Conservation (phyloP, 345 rosid species). For the Anacardium occidentale region DNA sequence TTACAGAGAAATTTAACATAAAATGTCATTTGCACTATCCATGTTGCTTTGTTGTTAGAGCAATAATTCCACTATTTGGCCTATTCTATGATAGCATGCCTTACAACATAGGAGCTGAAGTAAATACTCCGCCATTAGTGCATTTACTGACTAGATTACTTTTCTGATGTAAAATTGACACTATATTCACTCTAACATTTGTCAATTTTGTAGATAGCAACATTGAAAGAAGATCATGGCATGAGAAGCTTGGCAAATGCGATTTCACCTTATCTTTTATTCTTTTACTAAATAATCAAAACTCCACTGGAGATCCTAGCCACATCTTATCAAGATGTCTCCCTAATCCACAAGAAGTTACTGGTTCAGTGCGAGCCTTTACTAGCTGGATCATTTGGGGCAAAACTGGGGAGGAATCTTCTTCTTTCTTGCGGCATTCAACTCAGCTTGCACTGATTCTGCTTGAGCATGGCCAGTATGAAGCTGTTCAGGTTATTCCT, state of each 20-base stretch:
- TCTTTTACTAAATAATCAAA: slow-evolving; percentile 45
- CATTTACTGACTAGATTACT: not conserved
- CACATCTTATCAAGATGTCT: slow-evolving; percentile 37
- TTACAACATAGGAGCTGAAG: not conserved
- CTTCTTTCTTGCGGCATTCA: slow-evolving; percentile 66
- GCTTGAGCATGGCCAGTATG: slow-evolving; percentile 73
- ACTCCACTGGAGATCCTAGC: slow-evolving; percentile 37
- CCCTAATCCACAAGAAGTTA: slow-evolving; percentile 55
- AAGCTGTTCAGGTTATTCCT: slow-evolving; percentile 78
- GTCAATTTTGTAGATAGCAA: slow-evolving; percentile 55
- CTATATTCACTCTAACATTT: slow-evolving; percentile 9
- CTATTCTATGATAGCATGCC: not conserved
- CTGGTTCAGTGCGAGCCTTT: slow-evolving; percentile 56
- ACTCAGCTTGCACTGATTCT: slow-evolving; percentile 71
- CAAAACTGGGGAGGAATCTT: slow-evolving; percentile 56
- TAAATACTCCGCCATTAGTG: not conserved
- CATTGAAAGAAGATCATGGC: slow-evolving; percentile 69
- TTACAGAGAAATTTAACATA: not conserved
- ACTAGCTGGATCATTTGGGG: slow-evolving; percentile 85
- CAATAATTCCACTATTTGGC: not conserved
- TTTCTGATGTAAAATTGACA: not conserved
- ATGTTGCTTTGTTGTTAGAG: not conserved
- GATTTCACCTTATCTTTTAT: slow-evolving; percentile 76
- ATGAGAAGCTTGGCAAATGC: slow-evolving; percentile 70
- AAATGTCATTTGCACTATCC: not conserved